Evolutionary conservation across 441 rosid species (phyloP), one percentile per base, ranked within the genome.

Genomic region (Adansonia madagascariensis): DNA sequence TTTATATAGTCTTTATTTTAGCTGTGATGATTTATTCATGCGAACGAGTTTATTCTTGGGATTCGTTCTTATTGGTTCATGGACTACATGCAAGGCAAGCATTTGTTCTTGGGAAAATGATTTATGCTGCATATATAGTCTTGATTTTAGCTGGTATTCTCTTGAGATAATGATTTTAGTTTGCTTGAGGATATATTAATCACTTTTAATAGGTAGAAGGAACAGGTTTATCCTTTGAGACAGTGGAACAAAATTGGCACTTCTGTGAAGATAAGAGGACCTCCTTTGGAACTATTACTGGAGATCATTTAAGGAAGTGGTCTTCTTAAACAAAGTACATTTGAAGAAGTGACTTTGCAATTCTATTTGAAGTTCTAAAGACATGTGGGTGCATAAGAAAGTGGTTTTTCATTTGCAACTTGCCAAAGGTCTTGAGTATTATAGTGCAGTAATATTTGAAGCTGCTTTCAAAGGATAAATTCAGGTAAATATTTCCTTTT

Each of bases 391-490:
- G 52, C 52, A 50, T 3, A 4, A 10, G 2, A 50, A 50, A 50
- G 1, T 50, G 55, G n/a, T 50, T 50, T 50, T 50, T 4, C 17
- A 93, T 82, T 86, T 91, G 78, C 91, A 98, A 79, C 92, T 92
- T 68, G 97, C 97, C 55, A 86, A 95, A 84, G 98, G 99, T 73
- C 98, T 93, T 74, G 96, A 89, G 82, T 93, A 90, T 86, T 92
- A 91, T 75, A 93, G 96, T 0, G 97, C 96, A 14, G 89, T 93
- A 49, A 91, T 91, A 31, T 31, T 31, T 2, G 35, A 31, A 31
- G 35, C 35, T 31, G 35, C 89, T 74, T 89, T 91, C 50, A 86
- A 78, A 80, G 94, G 93, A 73, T 85, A 87, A 52, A 86, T 85
- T 18, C 94, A 91, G 94, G 98, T 91, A 77, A 76, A 47, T 22